These are phyloP conservation scores for Peronospora belbahrii DNA, from an alignment of 352 stramenopile species.

Conservation along the genomic window DNA sequence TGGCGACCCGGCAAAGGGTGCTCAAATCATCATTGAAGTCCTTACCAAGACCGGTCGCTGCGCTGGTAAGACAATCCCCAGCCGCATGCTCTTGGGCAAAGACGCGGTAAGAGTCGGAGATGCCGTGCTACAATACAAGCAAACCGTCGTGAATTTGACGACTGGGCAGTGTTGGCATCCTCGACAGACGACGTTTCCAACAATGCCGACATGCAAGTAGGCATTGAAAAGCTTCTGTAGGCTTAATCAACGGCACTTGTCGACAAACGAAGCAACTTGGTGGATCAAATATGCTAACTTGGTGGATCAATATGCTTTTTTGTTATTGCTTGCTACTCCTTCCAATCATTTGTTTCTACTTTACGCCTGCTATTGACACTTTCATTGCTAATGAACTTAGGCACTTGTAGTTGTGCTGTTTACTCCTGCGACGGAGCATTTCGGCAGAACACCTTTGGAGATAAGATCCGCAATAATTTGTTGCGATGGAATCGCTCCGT, in stretches of 20 bases:
- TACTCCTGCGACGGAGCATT: slow-evolving; percentile 22
- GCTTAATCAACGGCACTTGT: neutral
- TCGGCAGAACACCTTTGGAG: slow-evolving; percentile 29
- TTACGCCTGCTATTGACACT: neutral
- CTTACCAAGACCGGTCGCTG: slow-evolving; percentile 34
- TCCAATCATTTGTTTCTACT: too few species aligned
- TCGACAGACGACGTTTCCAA: neutral
- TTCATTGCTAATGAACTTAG: slow-evolving; percentile 4
- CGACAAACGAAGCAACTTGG: slow-evolving; percentile 15
- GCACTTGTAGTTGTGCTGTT: slow-evolving; percentile 3
- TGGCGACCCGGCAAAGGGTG: slow-evolving; percentile 28
- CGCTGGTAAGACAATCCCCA: slow-evolving; percentile 23
- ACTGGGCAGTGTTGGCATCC: slow-evolving; percentile 18
- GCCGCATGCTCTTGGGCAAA: slow-evolving; percentile 29
- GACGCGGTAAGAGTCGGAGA: slow-evolving; percentile 26
- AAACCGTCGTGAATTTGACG: slow-evolving; percentile 19
- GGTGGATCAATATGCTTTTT: neutral
- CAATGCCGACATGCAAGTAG: too few species aligned
- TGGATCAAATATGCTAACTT: slow-evolving; percentile 2
- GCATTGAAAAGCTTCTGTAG: neutral
- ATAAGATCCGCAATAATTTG: slow-evolving; percentile 41
- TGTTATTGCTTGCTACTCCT: neutral
- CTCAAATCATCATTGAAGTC: slow-evolving; percentile 27
- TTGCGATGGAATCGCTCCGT: slow-evolving; percentile 48
- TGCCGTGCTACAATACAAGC: slow-evolving; percentile 9